Evolutionary conservation across 2,329 filamentous ascomycete genomes (phyloP).

Genomic region (Rasamsonia emersonii): DNA sequence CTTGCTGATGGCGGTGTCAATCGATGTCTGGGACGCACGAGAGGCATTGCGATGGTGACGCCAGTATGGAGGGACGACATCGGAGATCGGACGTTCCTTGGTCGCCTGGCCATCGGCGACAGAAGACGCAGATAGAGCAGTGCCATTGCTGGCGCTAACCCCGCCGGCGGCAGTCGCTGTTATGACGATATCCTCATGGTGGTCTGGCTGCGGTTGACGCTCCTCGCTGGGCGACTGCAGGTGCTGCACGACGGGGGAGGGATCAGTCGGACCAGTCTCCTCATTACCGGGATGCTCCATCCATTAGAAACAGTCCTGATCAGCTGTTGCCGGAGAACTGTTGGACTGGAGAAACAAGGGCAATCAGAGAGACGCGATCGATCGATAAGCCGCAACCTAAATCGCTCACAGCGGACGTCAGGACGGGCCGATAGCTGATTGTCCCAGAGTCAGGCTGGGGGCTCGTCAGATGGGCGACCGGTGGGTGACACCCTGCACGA

Average conservation of each 20-base stretch:
- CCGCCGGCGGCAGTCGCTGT: slow-evolving; percentile 8
- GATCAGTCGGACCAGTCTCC: slow-evolving; percentile 25
- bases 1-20: slow-evolving; percentile 21
- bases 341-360: not conserved
- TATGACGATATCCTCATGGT: slow-evolving; percentile 8
- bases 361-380: not conserved
- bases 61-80: slow-evolving; percentile 38
- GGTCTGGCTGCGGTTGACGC: too few species aligned
- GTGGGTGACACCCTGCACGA: too few species aligned
- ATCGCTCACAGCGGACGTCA: not conserved
- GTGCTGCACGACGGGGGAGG: too few species aligned
- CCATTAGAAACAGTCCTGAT: slow-evolving; percentile 23
- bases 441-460: too few species aligned
- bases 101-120: not conserved
- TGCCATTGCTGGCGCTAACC: slow-evolving; percentile 8
- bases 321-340: not conserved
- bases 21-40: slow-evolving; percentile 30
- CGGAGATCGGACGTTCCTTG: slow-evolving; percentile 21
- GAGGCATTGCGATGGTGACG: slow-evolving; percentile 34
- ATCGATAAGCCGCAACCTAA: not conserved
- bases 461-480: too few species aligned
- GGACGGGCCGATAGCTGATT: too few species aligned
- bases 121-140: slow-evolving; percentile 8
- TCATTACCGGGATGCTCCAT: slow-evolving; percentile 35
- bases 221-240: too few species aligned